Conservation (phyloP, 106 monocot species). For the Dioscorea dumetorum region DNA sequence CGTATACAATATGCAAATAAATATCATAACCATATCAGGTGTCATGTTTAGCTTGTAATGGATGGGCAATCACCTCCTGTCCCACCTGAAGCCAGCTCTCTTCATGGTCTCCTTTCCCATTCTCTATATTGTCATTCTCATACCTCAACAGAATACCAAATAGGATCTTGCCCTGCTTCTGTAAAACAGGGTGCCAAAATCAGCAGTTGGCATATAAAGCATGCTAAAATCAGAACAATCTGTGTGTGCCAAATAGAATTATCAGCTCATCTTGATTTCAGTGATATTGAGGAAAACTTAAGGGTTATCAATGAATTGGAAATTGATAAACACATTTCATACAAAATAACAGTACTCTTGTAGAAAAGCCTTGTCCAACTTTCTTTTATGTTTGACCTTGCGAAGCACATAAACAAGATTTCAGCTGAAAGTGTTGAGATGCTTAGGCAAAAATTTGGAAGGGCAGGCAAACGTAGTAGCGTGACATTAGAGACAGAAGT, state of each 20-base stretch:
- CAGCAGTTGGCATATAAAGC: neutral
- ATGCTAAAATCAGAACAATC: neutral
- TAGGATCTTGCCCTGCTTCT: conserved; percentile 73
- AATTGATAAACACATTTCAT: neutral
- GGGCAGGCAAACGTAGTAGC: neutral
- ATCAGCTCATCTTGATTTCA: too few relatives aligned
- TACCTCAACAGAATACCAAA: conserved; percentile 86
- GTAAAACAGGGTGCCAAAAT: neutral
- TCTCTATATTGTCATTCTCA: conserved; percentile 13
- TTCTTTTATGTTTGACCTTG: too few relatives aligned
- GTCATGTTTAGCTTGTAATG: too few relatives aligned
- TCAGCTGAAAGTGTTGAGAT: neutral
- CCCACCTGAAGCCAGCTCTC: conserved; percentile 67
- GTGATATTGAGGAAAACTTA: too few relatives aligned
- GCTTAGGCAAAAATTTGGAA: neutral
- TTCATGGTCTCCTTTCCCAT: conserved; percentile 9
- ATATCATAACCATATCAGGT: too few relatives aligned
- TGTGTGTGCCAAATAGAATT: too few relatives aligned
- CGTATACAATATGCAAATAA: too few relatives aligned
- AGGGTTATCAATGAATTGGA: neutral
- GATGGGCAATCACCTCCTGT: conserved; percentile 36
- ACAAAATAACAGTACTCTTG: neutral
- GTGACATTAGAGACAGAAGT: neutral
- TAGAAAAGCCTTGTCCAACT: too few relatives aligned
- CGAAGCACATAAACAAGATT: neutral